Base-by-base conservation (phyloP, 2,329 filamentous ascomycete species). In the Cladophialophora bantiana region DNA sequence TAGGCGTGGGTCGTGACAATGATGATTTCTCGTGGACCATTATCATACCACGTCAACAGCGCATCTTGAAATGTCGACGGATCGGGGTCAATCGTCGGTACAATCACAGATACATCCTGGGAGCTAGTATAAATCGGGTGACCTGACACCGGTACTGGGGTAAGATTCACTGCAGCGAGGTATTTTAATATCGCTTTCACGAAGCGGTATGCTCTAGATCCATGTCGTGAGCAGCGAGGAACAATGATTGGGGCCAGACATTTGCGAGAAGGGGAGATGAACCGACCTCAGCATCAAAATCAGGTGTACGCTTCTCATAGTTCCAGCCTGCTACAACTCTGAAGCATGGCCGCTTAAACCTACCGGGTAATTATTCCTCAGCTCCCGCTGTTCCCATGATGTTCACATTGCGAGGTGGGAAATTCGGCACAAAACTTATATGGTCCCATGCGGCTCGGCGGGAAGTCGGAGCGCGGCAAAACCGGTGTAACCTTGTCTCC, bases 51-150 rank as follows among this genome's bases (percentile, higher is more conserved):
- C 40, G 40, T 42, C 40, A 42, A 42, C n/a, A 42, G n/a, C 2
- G 40, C 40, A 12, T 42, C 40, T n/a, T 42, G 40, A n/a, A 42
- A 42, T 4, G n/a, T 42, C 40, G n/a, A n/a, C 40, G 40, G 40
- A 42, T 42, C 40, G 12, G 40, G 40, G 12, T 42, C 40, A 42
- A 42, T 42, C 12, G 40, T 42, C 10, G 40, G 40, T 42, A 42
- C 40, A 42, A 42, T 42, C 40, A 42, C 40, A 42, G 40, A 42
- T n/a, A 42, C 40, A 42, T 42, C 40, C 12, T 42, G 40, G 40
- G 40, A 42, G 40, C 40, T 42, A 42, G 40, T 42, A n/a, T 12
- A 42, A n/a, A 42, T 42, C 4, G 40, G 40, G n/a, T 42, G 40
- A 42, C n/a, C 40, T 42, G 40, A 42, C n/a, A 42, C 40, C 10